phyloP scores from a whole-genome alignment of 2,329 filamentous ascomycete genomes.

The Cercospora sp. region DNA sequence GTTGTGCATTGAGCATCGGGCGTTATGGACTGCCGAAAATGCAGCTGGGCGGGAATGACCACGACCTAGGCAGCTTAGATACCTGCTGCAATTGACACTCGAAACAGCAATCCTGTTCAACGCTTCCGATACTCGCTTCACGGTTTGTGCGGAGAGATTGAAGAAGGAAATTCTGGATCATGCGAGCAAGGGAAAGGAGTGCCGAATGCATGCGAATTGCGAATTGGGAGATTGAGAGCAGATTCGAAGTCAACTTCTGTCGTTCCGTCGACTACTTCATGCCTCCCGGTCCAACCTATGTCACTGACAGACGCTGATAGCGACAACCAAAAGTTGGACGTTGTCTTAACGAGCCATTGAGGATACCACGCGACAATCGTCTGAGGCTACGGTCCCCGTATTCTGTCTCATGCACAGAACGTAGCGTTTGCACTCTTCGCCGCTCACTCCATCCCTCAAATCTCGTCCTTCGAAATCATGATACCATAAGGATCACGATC shows the following conservation, averaged over 20 bases:
- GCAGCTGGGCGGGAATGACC: slow-evolving; percentile 20
- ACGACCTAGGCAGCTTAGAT: slow-evolving; percentile 23
- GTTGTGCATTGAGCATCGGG: slow-evolving; percentile 26
- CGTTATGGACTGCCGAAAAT: slow-evolving; percentile 24
- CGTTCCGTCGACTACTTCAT: not conserved
- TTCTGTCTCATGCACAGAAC: not conserved
- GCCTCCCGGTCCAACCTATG: not conserved
- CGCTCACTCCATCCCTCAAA: slow-evolving; percentile 7
- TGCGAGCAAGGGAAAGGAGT: not conserved
- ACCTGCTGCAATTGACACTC: slow-evolving; percentile 21
- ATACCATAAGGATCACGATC: slow-evolving; percentile 90
- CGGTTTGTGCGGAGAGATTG: not conserved
- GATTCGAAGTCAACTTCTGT: not conserved
- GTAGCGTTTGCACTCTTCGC: not conserved
- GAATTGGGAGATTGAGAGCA: not conserved
- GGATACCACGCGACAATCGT: not conserved
- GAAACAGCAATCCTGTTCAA: slow-evolving; percentile 5
- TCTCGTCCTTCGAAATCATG: slow-evolving; percentile 48
- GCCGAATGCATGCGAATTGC: not conserved
- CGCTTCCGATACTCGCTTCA: not conserved
- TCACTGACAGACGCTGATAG: not conserved
- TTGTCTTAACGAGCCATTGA: no score
- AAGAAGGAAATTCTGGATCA: not conserved
- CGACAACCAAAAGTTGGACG: not conserved
- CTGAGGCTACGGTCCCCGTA: not conserved